Conservation (phyloP, 306 rosid genomes). For the Potentilla sterilis region DNA sequence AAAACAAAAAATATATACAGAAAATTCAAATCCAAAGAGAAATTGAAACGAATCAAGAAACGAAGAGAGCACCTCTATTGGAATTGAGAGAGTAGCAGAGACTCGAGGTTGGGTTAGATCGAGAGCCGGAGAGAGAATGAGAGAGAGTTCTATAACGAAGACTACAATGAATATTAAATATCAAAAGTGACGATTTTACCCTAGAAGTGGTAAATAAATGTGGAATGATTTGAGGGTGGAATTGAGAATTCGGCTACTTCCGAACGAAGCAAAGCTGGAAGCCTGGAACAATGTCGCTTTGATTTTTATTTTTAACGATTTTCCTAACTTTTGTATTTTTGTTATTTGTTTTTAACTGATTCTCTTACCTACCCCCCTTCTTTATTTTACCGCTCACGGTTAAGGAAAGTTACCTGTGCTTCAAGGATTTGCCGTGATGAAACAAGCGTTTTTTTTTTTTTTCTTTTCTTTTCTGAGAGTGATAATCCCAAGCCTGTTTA, state of each 20-base stretch:
- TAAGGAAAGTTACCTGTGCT: neutral
- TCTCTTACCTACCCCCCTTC: neutral
- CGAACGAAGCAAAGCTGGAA: neutral
- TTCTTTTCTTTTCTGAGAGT: too few relatives aligned
- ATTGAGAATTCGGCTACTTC: neutral
- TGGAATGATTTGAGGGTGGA: neutral
- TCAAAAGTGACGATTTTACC: slow-evolving; percentile 10
- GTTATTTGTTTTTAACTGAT: neutral
- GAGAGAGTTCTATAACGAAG: slow-evolving; percentile 21
- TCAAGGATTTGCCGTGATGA: neutral
- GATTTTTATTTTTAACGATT: neutral
- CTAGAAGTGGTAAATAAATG: neutral
- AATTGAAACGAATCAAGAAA: neutral
- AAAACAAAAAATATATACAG: neutral
- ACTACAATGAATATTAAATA: slow-evolving; percentile 13
- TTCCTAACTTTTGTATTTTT: neutral
- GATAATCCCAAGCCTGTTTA: too few relatives aligned
- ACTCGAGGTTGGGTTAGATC: slow-evolving; percentile 27
- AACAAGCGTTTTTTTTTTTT: too few relatives aligned
- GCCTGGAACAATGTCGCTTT: neutral
- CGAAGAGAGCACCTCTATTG: slow-evolving; percentile 26
- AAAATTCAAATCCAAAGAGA: neutral
- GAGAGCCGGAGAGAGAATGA: neutral
- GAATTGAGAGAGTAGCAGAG: slow-evolving; percentile 13
- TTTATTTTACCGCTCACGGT: neutral